Conservation (phyloP, 805 yeast species). For the Sugiyamaella mastotermitis region DNA sequence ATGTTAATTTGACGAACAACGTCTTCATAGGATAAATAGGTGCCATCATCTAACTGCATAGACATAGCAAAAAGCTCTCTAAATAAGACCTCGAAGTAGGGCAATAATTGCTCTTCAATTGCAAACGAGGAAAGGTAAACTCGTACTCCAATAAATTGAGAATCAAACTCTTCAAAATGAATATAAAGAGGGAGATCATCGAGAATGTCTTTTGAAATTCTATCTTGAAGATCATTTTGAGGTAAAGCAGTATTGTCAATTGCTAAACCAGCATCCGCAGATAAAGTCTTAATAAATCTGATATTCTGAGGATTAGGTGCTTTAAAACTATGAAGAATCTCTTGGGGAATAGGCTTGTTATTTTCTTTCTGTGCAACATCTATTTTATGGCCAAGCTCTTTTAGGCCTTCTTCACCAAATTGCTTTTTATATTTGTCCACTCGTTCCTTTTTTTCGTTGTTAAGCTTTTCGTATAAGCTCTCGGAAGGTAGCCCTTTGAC, state of each 20-base stretch:
- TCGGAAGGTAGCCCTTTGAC: constrained; percentile 70
- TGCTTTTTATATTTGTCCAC: constrained; percentile 43
- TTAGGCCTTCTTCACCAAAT: constrained; percentile 57
- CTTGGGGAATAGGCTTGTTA: constrained; percentile 71
- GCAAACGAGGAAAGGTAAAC: constrained; percentile 51
- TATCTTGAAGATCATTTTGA: constrained; percentile 2
- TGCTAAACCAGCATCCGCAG: constrained; percentile 55
- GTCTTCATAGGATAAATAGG: constrained; percentile 57
- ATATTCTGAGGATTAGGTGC: constrained; percentile 73
- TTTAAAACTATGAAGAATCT: constrained; percentile 53
- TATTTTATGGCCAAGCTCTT: constrained; percentile 44
- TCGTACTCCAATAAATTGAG: constrained; percentile 70
- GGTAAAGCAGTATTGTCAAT: constrained; percentile 1
- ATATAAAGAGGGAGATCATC: constrained; percentile 56
- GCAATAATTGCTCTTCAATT: constrained; percentile 48
- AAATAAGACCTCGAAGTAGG: constrained; percentile 56
- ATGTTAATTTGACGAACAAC: constrained; percentile 69
- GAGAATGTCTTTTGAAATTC: background rate
- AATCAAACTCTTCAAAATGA: constrained; percentile 72
- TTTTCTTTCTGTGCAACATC: constrained; percentile 60
- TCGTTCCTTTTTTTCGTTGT: constrained; percentile 45
- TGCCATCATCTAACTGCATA: constrained; percentile 55
- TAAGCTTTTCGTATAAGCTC: constrained; percentile 46
- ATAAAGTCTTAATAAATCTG: constrained; percentile 59
- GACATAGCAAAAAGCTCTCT: constrained; percentile 71